Evolutionary conservation across 108 stramenopile genomes (phyloP), one percentile per base, ranked within the genome.

Genomic region (Stephanodiscus minutulus): DNA sequence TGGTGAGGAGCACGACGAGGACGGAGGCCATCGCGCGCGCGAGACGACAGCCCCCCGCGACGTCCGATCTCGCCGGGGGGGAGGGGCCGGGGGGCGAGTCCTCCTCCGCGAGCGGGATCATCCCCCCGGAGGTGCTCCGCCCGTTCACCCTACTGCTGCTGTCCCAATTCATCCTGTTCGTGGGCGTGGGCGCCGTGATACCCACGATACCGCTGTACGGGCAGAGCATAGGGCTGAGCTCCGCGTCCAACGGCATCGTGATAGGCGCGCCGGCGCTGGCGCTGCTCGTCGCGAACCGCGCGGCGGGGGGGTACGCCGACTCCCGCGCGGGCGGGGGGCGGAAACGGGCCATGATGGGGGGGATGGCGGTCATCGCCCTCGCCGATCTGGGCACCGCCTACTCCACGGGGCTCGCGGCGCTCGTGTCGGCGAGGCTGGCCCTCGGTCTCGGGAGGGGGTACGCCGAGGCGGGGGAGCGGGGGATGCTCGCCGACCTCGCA

Each of bases 111-210:
- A 39, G 43, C 43, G 15, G 12, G 13, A 28, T 21, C 1, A 57
- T 77, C 21, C 72, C 73, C 25, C 48, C 68, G 22, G 33, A 36
- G 7, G 80, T 87, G 28, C 60, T 56, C 25, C 52, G 64, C 31
- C 79, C 90, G 39, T 77, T 91, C 48, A 41, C 81, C 35, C 72
- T 89, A 9, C 79, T 91, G 0, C 63, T 91, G n/a, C 50, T 83
- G 13, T 82, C 88, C 12, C 91, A 91, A 65, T 85, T 88, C 64
- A 35, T 91, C 8, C 66, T 91, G 2, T 91, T 91, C 54, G 46
- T 92, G 35, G 91, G 91, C 37, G 91, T 92, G 31, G 91, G 91
- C 21, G 91, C 88, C 11, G 87, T 92, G 37, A 89, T 92, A 22
- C 91, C 91, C 31, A 75, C 74, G 22, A 83, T 92, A 29, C 88